Evolutionary conservation across 805 yeast species (phyloP).

Genomic region (Tetrapisispora fleetii): DNA sequence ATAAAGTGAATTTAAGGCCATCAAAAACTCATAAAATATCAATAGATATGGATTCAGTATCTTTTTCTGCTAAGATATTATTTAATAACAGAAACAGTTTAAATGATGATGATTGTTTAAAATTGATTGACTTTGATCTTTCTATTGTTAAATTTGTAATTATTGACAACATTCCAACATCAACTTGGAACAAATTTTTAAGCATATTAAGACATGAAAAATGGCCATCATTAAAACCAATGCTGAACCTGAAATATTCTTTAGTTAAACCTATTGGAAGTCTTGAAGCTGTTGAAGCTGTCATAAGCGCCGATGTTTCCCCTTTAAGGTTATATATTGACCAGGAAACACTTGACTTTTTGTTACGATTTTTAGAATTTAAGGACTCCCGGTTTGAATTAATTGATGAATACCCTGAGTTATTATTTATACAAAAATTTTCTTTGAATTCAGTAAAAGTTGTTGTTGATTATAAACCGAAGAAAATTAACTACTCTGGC

Average conservation of each 20-base stretch:
- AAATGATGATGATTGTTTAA: neutral
- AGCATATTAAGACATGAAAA: conserved; percentile 60
- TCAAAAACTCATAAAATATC: conserved; percentile 51
- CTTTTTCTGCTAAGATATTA: neutral
- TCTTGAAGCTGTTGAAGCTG: conserved; percentile 60
- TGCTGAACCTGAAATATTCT: conserved; percentile 40
- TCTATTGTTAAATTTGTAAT: conserved; percentile 47
- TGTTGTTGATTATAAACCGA: conserved; percentile 84
- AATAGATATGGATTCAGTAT: conserved; percentile 40
- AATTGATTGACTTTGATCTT: conserved; percentile 32
- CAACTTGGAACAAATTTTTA: conserved; percentile 83
- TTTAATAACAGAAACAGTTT: neutral
- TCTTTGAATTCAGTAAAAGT: conserved; percentile 50
- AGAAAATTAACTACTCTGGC: conserved; percentile 75
- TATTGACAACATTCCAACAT: conserved; percentile 70
- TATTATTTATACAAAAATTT: conserved; percentile 57
- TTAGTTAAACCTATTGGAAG: conserved; percentile 55
- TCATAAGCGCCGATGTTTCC: conserved; percentile 41
- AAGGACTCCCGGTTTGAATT: conserved; percentile 59
- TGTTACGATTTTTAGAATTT: conserved; percentile 72
- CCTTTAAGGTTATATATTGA: conserved; percentile 83
- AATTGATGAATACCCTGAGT: conserved; percentile 51
- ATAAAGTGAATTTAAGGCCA: conserved; percentile 51
- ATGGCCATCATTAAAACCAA: conserved; percentile 51
- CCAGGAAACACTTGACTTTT: conserved; percentile 84